Conservation (phyloP, 2,329 filamentous ascomycete species). For the Rutstroemia sydowiana region DNA sequence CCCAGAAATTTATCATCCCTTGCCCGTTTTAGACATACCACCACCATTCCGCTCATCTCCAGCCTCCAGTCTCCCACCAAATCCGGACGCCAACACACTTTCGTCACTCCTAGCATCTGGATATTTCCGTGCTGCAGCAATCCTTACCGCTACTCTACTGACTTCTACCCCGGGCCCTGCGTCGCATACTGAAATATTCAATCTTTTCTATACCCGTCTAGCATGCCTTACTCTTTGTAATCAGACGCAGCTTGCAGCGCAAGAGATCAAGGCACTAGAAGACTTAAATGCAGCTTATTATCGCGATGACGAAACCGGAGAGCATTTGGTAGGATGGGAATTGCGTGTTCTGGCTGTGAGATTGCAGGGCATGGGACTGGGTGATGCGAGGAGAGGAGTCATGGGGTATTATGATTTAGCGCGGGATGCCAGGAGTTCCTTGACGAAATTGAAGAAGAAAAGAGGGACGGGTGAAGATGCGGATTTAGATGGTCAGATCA, state of each 20-base stretch:
- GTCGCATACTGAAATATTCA: conserved; percentile 62
- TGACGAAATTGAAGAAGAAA: conserved; percentile 40
- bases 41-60: conserved; percentile 62
- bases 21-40: conserved; percentile 56
- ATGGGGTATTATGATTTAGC: conserved; percentile 88
- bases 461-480: not conserved
- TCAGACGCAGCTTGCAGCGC: conserved; percentile 59
- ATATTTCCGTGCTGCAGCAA: conserved; percentile 74
- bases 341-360: conserved; percentile 76
- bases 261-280: conserved; percentile 57
- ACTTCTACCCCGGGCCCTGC: conserved; percentile 44
- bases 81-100: conserved; percentile 52
- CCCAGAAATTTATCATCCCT: conserved; percentile 74
- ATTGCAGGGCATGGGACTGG: conserved; percentile 78
- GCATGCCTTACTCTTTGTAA: conserved; percentile 76
- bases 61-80: conserved; percentile 44
- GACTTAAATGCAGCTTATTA: conserved; percentile 53
- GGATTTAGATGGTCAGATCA: conserved; percentile 34
- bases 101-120: conserved; percentile 60
- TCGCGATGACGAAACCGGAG: conserved; percentile 43
- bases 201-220: conserved; percentile 72
- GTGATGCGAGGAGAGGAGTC: conserved; percentile 74
- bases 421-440: conserved; percentile 60
- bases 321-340: conserved; percentile 77
- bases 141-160: conserved; percentile 55